Evolutionary conservation across 352 stramenopile genomes (phyloP).

Genomic region (Blastocystis sp.): DNA sequence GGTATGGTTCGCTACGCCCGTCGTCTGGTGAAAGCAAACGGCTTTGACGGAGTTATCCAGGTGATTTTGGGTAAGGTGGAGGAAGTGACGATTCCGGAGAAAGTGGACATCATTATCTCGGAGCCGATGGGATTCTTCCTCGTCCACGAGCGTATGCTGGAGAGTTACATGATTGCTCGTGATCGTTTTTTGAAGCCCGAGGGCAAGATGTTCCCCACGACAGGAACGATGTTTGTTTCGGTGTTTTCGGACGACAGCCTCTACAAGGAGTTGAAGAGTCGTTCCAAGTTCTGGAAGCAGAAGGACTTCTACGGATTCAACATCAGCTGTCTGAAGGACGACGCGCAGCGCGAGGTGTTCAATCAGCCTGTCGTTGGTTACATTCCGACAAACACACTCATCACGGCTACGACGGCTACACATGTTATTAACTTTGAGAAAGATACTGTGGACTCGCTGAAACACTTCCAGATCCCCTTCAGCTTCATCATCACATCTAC

Average conservation of each 20-base stretch:
- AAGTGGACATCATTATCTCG: slow-evolving; percentile 94
- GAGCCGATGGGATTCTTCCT: slow-evolving; percentile 99
- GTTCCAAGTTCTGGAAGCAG: slow-evolving; percentile 84
- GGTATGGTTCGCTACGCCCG: slow-evolving; percentile 90
- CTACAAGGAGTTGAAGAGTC: slow-evolving; percentile 77
- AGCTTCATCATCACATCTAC: slow-evolving; percentile 63
- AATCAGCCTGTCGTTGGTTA: slow-evolving; percentile 84
- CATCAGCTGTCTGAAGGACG: slow-evolving; percentile 77
- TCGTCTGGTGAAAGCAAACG: slow-evolving; percentile 83
- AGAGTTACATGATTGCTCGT: slow-evolving; percentile 84
- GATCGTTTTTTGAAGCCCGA: slow-evolving; percentile 84
- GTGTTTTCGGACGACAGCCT: slow-evolving; percentile 85
- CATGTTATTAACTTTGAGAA: slow-evolving; percentile 75
- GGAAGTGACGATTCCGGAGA: slow-evolving; percentile 82
- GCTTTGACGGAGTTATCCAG: slow-evolving; percentile 82
- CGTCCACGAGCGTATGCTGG: slow-evolving; percentile 95
- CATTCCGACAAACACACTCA: slow-evolving; percentile 66
- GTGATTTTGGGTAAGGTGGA: slow-evolving; percentile 94
- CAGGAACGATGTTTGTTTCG: slow-evolving; percentile 87
- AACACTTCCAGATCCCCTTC: slow-evolving; percentile 79
- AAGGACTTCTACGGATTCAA: slow-evolving; percentile 90
- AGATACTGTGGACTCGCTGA: slow-evolving; percentile 69
- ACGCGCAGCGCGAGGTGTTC: slow-evolving; percentile 91
- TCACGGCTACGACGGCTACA: slow-evolving; percentile 61
- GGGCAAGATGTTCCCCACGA: slow-evolving; percentile 91